Evolutionary conservation across 139 green algal genomes (phyloP).

Genomic region (Picochlorum sp.): DNA sequence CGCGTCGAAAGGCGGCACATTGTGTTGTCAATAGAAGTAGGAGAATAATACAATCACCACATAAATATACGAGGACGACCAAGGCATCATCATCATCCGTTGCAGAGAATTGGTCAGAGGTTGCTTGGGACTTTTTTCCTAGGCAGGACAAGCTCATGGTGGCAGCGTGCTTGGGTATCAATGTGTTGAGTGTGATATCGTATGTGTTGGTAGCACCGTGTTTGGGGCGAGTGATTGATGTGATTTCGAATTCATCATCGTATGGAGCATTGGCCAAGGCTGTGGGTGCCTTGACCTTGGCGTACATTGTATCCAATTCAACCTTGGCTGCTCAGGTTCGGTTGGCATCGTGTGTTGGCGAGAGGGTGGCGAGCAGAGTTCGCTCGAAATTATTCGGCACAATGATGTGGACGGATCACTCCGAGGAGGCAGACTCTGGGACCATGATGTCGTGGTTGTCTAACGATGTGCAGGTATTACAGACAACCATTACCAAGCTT

Average conservation of each 20-base stretch:
- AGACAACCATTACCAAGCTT: conserved; percentile 29
- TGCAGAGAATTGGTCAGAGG: background rate
- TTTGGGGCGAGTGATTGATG: conserved; percentile 22
- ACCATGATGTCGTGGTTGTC: conserved; percentile 25
- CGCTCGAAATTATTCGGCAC: conserved; percentile 21
- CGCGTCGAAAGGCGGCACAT: too few species aligned
- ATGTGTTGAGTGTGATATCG: conserved; percentile 8
- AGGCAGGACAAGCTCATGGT: too few species aligned
- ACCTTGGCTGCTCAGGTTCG: conserved; percentile 24
- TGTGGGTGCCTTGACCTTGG: conserved; percentile 15
- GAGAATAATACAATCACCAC: too few species aligned
- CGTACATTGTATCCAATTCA: conserved; percentile 15
- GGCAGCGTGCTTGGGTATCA: conserved; percentile 4
- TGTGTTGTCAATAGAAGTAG: too few species aligned
- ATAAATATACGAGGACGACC: too few species aligned
- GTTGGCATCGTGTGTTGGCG: conserved; percentile 11
- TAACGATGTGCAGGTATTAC: conserved; percentile 29
- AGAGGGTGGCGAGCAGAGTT: conserved; percentile 20
- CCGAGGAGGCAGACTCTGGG: conserved; percentile 5
- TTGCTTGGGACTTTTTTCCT: background rate
- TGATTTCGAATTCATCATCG: conserved; percentile 15
- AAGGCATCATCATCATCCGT: too few species aligned
- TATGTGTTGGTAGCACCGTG: conserved; percentile 16
- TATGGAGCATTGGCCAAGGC: conserved; percentile 11
- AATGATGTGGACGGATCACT: background rate